These are phyloP conservation scores for Insectozyma bohioensis DNA, from an alignment of 1,139 yeast genomes.

Conservation along the genomic window DNA sequence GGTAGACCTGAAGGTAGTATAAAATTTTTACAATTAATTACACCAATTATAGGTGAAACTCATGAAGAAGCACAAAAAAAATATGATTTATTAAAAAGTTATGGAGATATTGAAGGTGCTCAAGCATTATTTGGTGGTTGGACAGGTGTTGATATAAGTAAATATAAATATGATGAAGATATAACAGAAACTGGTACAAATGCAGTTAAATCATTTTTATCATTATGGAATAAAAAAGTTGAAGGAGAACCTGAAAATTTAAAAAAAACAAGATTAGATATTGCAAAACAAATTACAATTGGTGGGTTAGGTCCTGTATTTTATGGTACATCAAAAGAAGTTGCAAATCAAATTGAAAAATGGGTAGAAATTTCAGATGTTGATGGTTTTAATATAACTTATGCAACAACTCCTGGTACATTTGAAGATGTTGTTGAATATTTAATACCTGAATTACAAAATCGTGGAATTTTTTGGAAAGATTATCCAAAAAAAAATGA, in stretches of 20 bases:
- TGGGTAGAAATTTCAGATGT: slow-evolving; percentile 31
- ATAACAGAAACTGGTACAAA: slow-evolving; percentile 27
- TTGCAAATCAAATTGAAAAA: slow-evolving; percentile 29
- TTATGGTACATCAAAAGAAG: slow-evolving; percentile 23
- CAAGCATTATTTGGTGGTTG: slow-evolving; percentile 38
- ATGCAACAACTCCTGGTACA: slow-evolving; percentile 26
- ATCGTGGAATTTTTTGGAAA: slow-evolving; percentile 27
- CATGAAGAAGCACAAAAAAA: slow-evolving; percentile 35
- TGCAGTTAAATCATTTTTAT: slow-evolving; percentile 30
- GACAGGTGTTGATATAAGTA: slow-evolving; percentile 36
- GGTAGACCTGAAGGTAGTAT: slow-evolving; percentile 36
- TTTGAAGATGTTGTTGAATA: slow-evolving; percentile 30
- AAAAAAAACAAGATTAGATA: slow-evolving; percentile 26
- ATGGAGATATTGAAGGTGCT: slow-evolving; percentile 41
- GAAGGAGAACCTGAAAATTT: slow-evolving; percentile 22
- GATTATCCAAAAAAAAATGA: slow-evolving; percentile 23
- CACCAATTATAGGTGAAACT: slow-evolving; percentile 35
- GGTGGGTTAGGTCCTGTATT: slow-evolving; percentile 32
- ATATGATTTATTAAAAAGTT: slow-evolving; percentile 27
- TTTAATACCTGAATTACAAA: slow-evolving; percentile 26
- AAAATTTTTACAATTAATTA: slow-evolving; percentile 33
- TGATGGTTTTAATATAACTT: slow-evolving; percentile 31
- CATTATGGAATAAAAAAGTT: slow-evolving; percentile 29
- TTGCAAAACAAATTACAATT: slow-evolving; percentile 28
- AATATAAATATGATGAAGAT: slow-evolving; percentile 30